Base-by-base conservation (phyloP, 495 filamentous ascomycete genomes). In the Aspergillus avenaceus region DNA sequence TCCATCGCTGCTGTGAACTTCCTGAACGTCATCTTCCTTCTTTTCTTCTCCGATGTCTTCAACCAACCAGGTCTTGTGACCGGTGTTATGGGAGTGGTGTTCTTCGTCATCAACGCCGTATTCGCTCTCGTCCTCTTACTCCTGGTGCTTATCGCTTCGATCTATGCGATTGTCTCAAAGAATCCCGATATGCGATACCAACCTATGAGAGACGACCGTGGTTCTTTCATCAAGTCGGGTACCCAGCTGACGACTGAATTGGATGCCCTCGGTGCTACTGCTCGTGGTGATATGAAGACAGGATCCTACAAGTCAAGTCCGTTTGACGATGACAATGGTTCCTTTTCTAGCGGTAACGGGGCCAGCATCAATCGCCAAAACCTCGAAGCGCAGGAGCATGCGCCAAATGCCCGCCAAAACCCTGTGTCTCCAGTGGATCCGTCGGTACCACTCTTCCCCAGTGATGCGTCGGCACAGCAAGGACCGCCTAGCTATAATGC, bases 141-240 rank as follows among this genome's bases (percentile, higher is more conserved):
- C 59, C 82, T 97, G 64, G 88, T 98, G 36, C 78, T 97, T 54
- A 73, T 96, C 60, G 87, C 90, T 23, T 91, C 92, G 4, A 69
- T 80, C 54, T 84, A 90, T 60, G 86, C 91, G 24, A 75, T 97
- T 55, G 78, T 90, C 61, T 89, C 88, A 43, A 96, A 97, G 79
- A 93, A 98, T 71, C 93, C 93, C 14, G 93, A 98, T 66, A 87
- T 85, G 21, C 87, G 93, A 27, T 98, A 97, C 71, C 91, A 97
- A 67, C 89, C 88, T 48, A 97, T 98, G 90, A 84, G 86, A 45
- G 93, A 97, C 63, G 93, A 97, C 72, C 86, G 93, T 51, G 88
- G 88, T 38, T 96, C 91, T 3, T 97, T 97, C 58, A 97, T 97
- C 84, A 98, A 98, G 76, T 97, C 92, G 4, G 86, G 95, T 56